Base-by-base conservation (phyloP, 495 filamentous ascomycete genomes). In the Podospora fimiseda region DNA sequence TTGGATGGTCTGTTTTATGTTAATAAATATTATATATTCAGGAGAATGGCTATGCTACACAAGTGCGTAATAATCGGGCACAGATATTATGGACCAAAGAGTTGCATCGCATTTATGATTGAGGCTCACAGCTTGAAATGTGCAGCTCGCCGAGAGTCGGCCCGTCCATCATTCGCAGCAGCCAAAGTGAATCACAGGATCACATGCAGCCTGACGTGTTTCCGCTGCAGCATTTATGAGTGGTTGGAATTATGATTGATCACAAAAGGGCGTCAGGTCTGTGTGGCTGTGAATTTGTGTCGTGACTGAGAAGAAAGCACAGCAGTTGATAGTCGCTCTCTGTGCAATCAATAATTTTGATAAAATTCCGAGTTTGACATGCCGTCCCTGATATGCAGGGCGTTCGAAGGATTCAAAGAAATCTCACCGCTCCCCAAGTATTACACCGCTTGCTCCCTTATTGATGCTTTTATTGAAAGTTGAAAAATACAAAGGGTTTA, bases 161-260 rank as follows among this genome's bases (percentile, higher is more conserved):
- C n/a, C n/a, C n/a, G n/a, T n/a, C n/a, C n/a, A n/a, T n/a, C n/a
- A n/a, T n/a, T n/a, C n/a, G n/a, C n/a, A n/a, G 27, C 27, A 33
- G 11, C 27, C 27, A 33, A 33, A 33, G 27, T 33, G n/a, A 19
- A 50, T 50, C 24, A 52, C 21, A 14, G 27, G 14, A 53, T 53
- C 51, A 53, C 51, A 53, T 53, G 51, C 51, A 47, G 42, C 30
- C 24, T 53, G 51, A 53, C 51, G 51, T 53, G 21, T 38, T 33
- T 11, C 27, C 27, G 27, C 27, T 33, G 27, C 27, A 6, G 5
- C 27, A 6, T 33, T 11, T 6, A 33, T 11, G 27, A 33, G 27
- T 33, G 6, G 5, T 33, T 33, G 11, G 27, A 33, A 11, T 5
- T 5, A 11, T 33, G 27, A 11, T 33, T 11, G 27, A 33, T 6